A percentile compares a stretch with the other conserved stretches of the same genome.
Evolutionary conservation across 2,329 filamentous ascomycete species (phyloP).

Genomic region (Penicillium thymicola): DNA sequence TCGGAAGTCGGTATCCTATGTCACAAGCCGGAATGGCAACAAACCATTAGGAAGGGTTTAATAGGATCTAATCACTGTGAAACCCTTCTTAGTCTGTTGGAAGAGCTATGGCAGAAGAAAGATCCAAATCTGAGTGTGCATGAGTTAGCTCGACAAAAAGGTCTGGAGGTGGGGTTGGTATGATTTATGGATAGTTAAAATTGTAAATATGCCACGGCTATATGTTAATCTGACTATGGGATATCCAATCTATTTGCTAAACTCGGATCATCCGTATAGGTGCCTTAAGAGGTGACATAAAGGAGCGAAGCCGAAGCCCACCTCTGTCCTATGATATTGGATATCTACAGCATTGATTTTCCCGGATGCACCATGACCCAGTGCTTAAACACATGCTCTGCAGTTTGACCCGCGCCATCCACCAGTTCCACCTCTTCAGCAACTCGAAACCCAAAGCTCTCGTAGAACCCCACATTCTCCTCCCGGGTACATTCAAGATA

Average conservation of each 20-base stretch:
- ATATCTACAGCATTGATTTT: neutral
- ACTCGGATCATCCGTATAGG: neutral
- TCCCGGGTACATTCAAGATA: constrained; percentile 23
- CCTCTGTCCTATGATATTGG: neutral
- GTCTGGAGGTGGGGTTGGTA: constrained; percentile 27
- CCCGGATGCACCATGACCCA: constrained; percentile 24
- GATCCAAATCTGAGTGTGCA: constrained; percentile 18
- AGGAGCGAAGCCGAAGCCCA: too few relatives aligned
- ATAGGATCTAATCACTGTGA: constrained; percentile 9
- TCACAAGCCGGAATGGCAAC: constrained; percentile 17
- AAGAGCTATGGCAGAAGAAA: constrained; percentile 24
- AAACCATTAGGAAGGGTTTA: constrained; percentile 13
- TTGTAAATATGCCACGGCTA: neutral
- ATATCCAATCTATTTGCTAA: neutral
- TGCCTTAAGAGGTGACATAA: too few relatives aligned
- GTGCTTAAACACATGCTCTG: constrained; percentile 12
- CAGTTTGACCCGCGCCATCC: constrained; percentile 6
- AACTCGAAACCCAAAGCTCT: constrained; percentile 22
- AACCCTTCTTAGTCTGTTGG: constrained; percentile 19
- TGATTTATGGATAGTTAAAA: neutral
- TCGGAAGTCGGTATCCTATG: constrained; percentile 15
- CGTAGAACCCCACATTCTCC: constrained; percentile 23
- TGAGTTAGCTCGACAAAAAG: constrained; percentile 18
- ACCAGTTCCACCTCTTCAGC: constrained; percentile 19
- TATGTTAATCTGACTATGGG: neutral